phyloP scores from a whole-genome alignment of 2,329 filamentous ascomycete species.

The Tolypocladium ovalisporum region DNA sequence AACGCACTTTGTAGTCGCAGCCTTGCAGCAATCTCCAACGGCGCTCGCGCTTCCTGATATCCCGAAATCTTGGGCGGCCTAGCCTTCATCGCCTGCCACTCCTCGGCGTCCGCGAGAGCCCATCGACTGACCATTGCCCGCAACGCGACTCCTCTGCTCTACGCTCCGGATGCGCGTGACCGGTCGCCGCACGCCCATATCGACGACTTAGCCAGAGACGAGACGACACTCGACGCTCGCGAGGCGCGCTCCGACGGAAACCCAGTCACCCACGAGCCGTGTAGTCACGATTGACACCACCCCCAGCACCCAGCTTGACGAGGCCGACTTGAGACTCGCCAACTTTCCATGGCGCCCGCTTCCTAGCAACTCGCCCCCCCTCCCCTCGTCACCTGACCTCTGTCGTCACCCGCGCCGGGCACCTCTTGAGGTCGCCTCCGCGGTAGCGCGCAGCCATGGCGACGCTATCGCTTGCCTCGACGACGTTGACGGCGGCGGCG shows the following conservation, averaged over 20 bases:
- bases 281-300: no score
- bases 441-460: conserved; percentile 1
- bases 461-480: conserved; percentile 7
- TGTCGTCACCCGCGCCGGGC: conserved; percentile 15
- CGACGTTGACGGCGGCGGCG: conserved; percentile 17
- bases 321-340: not conserved
- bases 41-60: not conserved
- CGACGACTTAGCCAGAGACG: not conserved
- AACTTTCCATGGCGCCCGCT: not conserved
- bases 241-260: not conserved
- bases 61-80: not conserved
- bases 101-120: not conserved
- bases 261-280: not conserved
- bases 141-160: not conserved
- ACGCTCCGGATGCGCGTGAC: not conserved
- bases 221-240: not conserved
- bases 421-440: conserved; percentile 1
- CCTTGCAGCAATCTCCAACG: not conserved
- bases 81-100: not conserved
- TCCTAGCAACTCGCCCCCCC: not conserved
- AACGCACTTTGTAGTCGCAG: not conserved
- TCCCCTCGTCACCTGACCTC: conserved; percentile 5
- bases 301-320: not conserved
- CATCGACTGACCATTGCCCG: not conserved
- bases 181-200: not conserved